Evolutionary conservation across 106 monocot genomes (phyloP).

Genomic region (Gastrodia elata): DNA sequence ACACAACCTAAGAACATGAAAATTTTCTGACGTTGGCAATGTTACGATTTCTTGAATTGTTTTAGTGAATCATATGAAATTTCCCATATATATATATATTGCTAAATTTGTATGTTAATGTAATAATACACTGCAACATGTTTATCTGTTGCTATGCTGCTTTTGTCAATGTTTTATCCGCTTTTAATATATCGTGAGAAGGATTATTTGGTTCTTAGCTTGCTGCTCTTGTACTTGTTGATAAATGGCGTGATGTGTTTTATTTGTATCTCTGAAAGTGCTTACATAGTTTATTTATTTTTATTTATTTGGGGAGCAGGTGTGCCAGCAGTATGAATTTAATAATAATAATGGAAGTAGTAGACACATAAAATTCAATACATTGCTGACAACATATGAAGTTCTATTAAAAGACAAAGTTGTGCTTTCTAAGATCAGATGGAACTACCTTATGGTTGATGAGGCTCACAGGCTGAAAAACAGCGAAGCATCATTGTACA

Average conservation of each 20-base stretch:
- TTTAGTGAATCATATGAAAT: not conserved
- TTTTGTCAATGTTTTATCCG: not conserved
- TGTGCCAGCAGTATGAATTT: conserved; percentile 91
- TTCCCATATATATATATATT: not conserved
- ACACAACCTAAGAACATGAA: not conserved
- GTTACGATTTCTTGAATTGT: not conserved
- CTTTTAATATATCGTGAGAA: not conserved
- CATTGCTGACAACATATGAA: conserved; percentile 96
- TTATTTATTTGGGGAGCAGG: conserved; percentile 34
- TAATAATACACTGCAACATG: not conserved
- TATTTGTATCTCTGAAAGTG: not conserved
- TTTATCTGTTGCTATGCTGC: not conserved
- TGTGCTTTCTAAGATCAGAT: conserved; percentile 76
- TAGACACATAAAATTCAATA: conserved; percentile 68
- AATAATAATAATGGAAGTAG: conserved; percentile 61
- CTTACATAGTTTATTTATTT: not conserved
- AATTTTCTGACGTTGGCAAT: not conserved
- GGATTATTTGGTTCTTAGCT: not conserved
- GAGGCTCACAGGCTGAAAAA: conserved; percentile 97
- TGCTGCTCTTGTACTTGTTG: not conserved
- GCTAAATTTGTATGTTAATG: not conserved
- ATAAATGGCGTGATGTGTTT: not conserved
- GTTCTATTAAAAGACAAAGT: conserved; percentile 91
- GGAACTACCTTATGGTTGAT: conserved; percentile 99
- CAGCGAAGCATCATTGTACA: conserved; percentile 89